Evolutionary conservation across 2,329 filamentous ascomycete species (phyloP), one percentile per base, ranked within the genome.

Genomic region (Akanthomyces muscarius): DNA sequence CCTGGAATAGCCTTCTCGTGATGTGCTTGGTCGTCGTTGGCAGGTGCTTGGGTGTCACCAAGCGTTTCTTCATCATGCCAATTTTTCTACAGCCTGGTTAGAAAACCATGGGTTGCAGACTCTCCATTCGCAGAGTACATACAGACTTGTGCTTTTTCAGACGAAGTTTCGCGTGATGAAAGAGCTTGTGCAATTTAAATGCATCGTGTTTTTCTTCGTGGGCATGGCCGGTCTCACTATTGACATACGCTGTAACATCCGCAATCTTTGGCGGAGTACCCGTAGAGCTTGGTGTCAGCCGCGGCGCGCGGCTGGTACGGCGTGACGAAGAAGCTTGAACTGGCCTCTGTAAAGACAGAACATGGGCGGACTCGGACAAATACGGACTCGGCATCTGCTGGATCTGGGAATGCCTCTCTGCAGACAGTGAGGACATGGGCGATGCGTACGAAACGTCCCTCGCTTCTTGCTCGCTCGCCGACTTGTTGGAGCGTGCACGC

Each of bases 341-440:
- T 1, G 72, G 73, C 42, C 68, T 72, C 62, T 83, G 81, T 4
- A 83, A 67, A 0, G 80, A 81, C 3, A 76, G 71, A 0, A 83
- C 80, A 63, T 82, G 81, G 0, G 77, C 78, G 18, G 77, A 76
- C 65, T 83, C 81, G 0, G 78, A 79, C 8, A 80, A 67, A 64
- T 77, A 83, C 0, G 80, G 80, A 58, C 78, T 82, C 14, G 69
- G 65, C 1, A 74, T 70, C 16, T 68, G 63, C 6, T 64, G 64
- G 5, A 59, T 51, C 7, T 67, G 58, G 36, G 25, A 7, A 10
- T 54, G 45, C 28, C 38, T 61, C 38, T 66, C 48, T 2, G 56
- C 41, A 23, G 68, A 69, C 8, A 70, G 25, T 1, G 71, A 67
- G 7, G 71, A 64, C 14, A 66, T 65, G 14, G 72, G 70, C 2